Conservation (phyloP, 345 rosid genomes). For the Gossypium anomalum region DNA sequence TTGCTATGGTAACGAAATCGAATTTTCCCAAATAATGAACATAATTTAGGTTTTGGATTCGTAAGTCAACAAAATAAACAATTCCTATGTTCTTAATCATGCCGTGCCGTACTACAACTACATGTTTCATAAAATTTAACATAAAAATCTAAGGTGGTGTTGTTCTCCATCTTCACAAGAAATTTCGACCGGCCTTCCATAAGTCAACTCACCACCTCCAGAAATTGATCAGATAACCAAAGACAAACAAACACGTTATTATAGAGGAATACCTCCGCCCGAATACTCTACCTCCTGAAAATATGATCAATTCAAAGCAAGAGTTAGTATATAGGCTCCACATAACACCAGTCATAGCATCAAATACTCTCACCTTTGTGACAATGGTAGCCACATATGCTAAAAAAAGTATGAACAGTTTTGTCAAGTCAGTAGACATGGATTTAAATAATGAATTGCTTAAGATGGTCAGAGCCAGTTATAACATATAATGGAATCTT, state of each 20-base stretch:
- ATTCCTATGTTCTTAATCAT: not conserved
- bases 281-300: slow-evolving; percentile 94
- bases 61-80: not conserved
- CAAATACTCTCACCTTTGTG: not conserved
- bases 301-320: slow-evolving; percentile 14
- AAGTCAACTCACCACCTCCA: slow-evolving; percentile 6
- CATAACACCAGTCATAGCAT: not conserved
- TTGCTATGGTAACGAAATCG: not conserved
- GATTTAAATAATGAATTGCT: not conserved
- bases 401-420: not conserved
- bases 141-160: not conserved
- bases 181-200: not conserved
- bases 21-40: not conserved
- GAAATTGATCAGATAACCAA: not conserved
- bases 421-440: not conserved
- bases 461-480: not conserved
- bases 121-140: slow-evolving; percentile 2
- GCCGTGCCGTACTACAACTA: not conserved
- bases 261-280: slow-evolving; percentile 68
- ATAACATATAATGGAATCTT: not conserved
- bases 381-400: not conserved
- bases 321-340: not conserved
- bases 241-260: slow-evolving; percentile 15
- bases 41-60: not conserved
- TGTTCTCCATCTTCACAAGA: not conserved